Percentiles rank a stretch among this genome's conserved stretches.
phyloP scores from a whole-genome alignment of 768 basidiomycete genomes.

The Holtermanniella nyarrowii region DNA sequence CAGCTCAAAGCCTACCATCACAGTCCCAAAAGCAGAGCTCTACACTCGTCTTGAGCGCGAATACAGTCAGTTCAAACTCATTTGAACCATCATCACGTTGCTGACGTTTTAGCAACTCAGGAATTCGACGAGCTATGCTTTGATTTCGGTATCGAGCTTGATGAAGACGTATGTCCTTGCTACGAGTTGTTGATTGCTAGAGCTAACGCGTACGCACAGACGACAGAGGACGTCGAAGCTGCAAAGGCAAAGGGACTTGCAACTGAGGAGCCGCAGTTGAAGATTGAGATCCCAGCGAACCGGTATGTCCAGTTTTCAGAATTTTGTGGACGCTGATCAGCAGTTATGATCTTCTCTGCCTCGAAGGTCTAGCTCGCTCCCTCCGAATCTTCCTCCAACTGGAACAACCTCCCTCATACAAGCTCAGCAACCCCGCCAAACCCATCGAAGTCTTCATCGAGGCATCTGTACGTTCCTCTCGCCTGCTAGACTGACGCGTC shows the following conservation, averaged over 20 bases:
- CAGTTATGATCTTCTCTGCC: slow-evolving; percentile 94
- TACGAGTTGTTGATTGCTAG: neutral
- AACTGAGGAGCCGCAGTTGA: slow-evolving; percentile 79
- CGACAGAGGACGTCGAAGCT: slow-evolving; percentile 74
- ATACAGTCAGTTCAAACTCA: slow-evolving; percentile 54
- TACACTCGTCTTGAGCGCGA: slow-evolving; percentile 71
- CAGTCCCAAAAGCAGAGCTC: slow-evolving; percentile 91
- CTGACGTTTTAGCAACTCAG: slow-evolving; percentile 56
- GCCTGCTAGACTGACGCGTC: neutral
- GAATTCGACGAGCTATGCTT: slow-evolving; percentile 94
- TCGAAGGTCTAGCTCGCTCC: slow-evolving; percentile 86
- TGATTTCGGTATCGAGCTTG: slow-evolving; percentile 93
- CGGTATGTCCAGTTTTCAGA: slow-evolving; percentile 46
- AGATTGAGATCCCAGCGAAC: slow-evolving; percentile 98
- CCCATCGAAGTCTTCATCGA: slow-evolving; percentile 60
- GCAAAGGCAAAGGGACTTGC: slow-evolving; percentile 73
- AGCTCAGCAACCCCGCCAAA: slow-evolving; percentile 55
- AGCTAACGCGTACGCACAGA: slow-evolving; percentile 47
- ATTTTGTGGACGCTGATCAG: neutral
- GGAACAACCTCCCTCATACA: slow-evolving; percentile 59
- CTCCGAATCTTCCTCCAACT: slow-evolving; percentile 72
- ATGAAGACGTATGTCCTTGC: slow-evolving; percentile 72
- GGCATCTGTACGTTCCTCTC: slow-evolving; percentile 55
- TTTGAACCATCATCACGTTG: neutral
- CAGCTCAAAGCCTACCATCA: slow-evolving; percentile 64